Conservation (phyloP, 345 rosid species). For the Euphorbia pulcherrima region DNA sequence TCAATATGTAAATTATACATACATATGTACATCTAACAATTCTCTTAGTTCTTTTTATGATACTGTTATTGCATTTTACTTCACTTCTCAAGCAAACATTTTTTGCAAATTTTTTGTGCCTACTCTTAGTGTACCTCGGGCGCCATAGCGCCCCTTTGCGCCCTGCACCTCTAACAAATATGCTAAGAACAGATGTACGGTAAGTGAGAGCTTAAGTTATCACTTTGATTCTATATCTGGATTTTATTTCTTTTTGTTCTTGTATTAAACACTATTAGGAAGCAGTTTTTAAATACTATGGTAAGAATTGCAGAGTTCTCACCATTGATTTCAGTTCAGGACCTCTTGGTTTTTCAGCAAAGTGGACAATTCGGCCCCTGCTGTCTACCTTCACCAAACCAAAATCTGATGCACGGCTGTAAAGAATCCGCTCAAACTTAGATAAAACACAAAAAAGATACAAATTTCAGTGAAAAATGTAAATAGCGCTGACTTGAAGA, state of each 20-base stretch:
- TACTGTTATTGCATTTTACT: too few species aligned
- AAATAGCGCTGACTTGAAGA: conserved; percentile 2
- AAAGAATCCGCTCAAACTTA: conserved; percentile 19
- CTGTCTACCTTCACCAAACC: conserved; percentile 79
- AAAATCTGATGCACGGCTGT: conserved; percentile 86
- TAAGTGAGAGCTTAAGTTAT: background rate
- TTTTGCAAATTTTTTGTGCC: too few species aligned
- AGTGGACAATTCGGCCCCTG: conserved; percentile 61
- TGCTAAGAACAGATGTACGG: background rate
- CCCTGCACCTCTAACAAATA: too few species aligned
- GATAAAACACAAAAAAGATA: conserved; percentile 4
- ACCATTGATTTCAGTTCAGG: conserved; percentile 78
- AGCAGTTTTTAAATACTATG: background rate
- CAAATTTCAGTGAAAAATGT: background rate
- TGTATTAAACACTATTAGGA: background rate
- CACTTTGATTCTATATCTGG: background rate
- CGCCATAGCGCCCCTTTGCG: too few species aligned
- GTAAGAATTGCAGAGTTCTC: conserved; percentile 19
- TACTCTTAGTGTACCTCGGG: too few species aligned
- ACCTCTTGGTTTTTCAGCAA: conserved; percentile 83
- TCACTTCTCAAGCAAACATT: too few species aligned
- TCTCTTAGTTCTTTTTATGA: too few species aligned
- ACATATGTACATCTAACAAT: too few species aligned
- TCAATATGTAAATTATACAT: too few species aligned
- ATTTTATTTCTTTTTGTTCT: background rate